Evolutionary conservation across 257 asterid genomes (phyloP).

Genomic region (Nicotiana undulata): DNA sequence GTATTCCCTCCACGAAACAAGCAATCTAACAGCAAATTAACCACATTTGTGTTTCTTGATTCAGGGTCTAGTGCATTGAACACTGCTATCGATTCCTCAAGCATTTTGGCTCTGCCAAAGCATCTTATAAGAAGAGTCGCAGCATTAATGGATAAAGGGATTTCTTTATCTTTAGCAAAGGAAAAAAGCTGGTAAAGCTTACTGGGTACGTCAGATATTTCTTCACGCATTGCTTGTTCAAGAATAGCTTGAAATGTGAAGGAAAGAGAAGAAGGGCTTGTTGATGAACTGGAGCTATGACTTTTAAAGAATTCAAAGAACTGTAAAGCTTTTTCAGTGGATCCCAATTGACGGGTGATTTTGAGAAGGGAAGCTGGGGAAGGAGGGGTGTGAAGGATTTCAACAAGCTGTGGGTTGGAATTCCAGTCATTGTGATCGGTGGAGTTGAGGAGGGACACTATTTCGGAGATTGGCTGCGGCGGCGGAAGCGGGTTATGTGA

Average conservation of each 20-base stretch:
- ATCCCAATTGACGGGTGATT: constrained; percentile 57
- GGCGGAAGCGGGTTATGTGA: not conserved
- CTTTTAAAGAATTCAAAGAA: constrained; percentile 41
- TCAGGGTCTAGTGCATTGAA: constrained; percentile 31
- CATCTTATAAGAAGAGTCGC: constrained; percentile 43
- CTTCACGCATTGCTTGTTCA: constrained; percentile 47
- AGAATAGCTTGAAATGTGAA: constrained; percentile 58
- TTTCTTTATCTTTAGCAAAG: constrained; percentile 27
- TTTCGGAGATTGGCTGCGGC: constrained; percentile 17
- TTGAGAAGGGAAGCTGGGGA: constrained; percentile 43
- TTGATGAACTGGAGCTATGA: not conserved
- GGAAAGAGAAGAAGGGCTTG: constrained; percentile 23
- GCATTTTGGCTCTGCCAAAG: constrained; percentile 44
- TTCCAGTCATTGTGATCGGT: constrained; percentile 49
- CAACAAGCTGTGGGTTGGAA: constrained; percentile 32
- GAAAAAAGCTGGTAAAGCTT: constrained; percentile 45
- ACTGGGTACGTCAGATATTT: constrained; percentile 12
- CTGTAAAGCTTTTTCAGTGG: constrained; percentile 42
- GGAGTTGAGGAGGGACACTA: constrained; percentile 40
- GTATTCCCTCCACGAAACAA: constrained; percentile 28
- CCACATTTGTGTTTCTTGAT: constrained; percentile 28
- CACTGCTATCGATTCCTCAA: constrained; percentile 37
- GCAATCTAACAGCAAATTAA: constrained; percentile 40
- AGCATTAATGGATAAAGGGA: constrained; percentile 44
- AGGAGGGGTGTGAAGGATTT: constrained; percentile 39